Percentiles rank a stretch among this genome's conserved stretches.
Conservation (phyloP, 352 stramenopile species). For the Pythium volutum region DNA sequence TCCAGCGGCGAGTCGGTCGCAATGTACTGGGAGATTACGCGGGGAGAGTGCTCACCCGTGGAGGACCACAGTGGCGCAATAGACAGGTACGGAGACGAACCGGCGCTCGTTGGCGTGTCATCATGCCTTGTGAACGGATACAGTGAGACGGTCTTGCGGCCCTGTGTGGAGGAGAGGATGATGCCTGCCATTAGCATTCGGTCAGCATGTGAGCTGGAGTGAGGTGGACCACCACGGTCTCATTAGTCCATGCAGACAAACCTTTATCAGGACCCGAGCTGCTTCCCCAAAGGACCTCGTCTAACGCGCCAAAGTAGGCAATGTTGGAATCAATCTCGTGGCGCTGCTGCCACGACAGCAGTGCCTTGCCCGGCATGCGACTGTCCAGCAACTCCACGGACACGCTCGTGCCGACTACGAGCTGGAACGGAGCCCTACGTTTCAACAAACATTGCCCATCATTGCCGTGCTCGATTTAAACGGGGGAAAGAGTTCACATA, state of each 20-base stretch:
- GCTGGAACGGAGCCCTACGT: constrained; percentile 62
- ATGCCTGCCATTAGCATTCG: constrained; percentile 7
- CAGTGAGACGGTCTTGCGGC: constrained; percentile 19
- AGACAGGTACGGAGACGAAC: constrained; percentile 23
- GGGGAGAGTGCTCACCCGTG: neutral
- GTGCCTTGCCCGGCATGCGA: constrained; percentile 53
- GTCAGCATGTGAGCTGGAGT: neutral
- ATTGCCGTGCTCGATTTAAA: neutral
- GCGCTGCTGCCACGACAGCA: constrained; percentile 61
- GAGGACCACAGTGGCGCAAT: constrained; percentile 41
- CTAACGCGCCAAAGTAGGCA: constrained; percentile 16
- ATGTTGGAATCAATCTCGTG: constrained; percentile 8
- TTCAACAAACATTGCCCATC: neutral
- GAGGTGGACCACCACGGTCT: too few species aligned
- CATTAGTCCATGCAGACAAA: too few species aligned
- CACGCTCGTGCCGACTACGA: constrained; percentile 57
- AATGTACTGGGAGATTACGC: constrained; percentile 43
- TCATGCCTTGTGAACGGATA: constrained; percentile 14
- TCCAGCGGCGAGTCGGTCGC: constrained; percentile 56
- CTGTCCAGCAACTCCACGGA: constrained; percentile 69
- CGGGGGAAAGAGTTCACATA: constrained; percentile 8
- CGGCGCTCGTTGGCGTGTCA: neutral
- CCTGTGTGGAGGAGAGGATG: constrained; percentile 14
- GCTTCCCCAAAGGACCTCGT: constrained; percentile 12
- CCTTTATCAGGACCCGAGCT: neutral